These are phyloP conservation scores for Fusarium globosum DNA, from an alignment of 2,329 filamentous ascomycete species.

Conservation along the genomic window DNA sequence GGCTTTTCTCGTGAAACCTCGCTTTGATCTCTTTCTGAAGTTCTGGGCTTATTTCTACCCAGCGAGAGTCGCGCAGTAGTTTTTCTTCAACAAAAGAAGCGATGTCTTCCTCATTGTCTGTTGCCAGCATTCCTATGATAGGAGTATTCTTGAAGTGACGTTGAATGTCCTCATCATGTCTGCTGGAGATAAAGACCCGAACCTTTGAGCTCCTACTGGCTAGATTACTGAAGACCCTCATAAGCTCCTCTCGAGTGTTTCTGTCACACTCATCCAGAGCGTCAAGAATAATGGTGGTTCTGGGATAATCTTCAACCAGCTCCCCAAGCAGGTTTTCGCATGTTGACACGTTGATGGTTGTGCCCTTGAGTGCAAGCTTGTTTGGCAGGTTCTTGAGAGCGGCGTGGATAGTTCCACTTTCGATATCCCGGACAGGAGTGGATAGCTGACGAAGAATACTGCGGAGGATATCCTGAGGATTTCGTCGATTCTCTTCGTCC, in stretches of 20 bases:
- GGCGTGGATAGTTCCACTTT: rapidly evolving
- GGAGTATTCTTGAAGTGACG: rapidly evolving
- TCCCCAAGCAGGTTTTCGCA: rapidly evolving
- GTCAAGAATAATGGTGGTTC: rapidly evolving
- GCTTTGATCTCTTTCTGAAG: background rate
- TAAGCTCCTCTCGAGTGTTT: background rate
- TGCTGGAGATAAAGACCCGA: rapidly evolving
- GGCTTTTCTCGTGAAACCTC: rapidly evolving
- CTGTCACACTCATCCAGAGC: background rate
- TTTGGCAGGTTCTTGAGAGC: rapidly evolving
- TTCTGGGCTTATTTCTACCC: rapidly evolving
- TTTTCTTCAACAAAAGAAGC: rapidly evolving
- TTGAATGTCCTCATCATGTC: rapidly evolving
- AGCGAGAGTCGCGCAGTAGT: rapidly evolving
- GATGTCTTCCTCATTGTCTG: rapidly evolving
- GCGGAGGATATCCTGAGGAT: rapidly evolving
- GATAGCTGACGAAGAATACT: background rate
- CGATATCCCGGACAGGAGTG: rapidly evolving
- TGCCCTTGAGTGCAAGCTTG: rapidly evolving
- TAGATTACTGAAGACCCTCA: rapidly evolving
- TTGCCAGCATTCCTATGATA: rapidly evolving
- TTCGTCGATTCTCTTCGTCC: rapidly evolving
- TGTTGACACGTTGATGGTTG: rapidly evolving
- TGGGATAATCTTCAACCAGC: rapidly evolving
- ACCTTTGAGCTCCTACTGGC: rapidly evolving